Base-by-base conservation (phyloP, 345 rosid species). In the Pugionium dolabratum region DNA sequence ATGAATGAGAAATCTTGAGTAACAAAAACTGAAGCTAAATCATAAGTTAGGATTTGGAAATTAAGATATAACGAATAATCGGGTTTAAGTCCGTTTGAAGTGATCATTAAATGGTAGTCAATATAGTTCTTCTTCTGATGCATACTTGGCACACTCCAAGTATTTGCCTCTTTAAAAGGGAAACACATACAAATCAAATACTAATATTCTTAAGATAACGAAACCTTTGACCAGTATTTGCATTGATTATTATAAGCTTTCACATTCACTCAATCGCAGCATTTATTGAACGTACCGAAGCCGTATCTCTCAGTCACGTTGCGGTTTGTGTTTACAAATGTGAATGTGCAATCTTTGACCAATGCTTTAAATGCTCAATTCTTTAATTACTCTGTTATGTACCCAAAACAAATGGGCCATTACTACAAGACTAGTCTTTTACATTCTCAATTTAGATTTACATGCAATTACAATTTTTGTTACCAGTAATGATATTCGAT, bases 221-320 rank as follows among this genome's bases (percentile, higher is more conserved):
- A 59, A 41, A 41, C 44, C 2, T 59, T 50, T 41, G 73, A 59
- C 66, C 30, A 34, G 29, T 36, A 48, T 8, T 33, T 4, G 57
- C 30, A 37, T 32, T 57, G 42, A 57, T 47, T 39, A 26, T 26
- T 36, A 41, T 34, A 31, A 50, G 31, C 7, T 48, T 58, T 58
- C 41, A 30, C 43, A 58, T 68, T 58, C 28, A 57, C 42, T 49
- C 33, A 31, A 52, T 68, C 4, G 35, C 8, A 59, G 30, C 58
- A 68, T 68, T 65, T 57, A 57, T 64, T 67, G 71, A 67, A 67
- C 63, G 55, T 67, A 67, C 63, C 9, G 40, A 56, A 58, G 55
- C 71, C 63, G 55, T 29, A 55, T 55, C 47, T 55, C 39, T 47
- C 32, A 46, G 6, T 28, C 33, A 46, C 32, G 48, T 11, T 56